A percentile compares a stretch with the other conserved stretches of the same genome.
Conservation (phyloP, 768 basidiomycete species). For the Phylloporus sp. region DNA sequence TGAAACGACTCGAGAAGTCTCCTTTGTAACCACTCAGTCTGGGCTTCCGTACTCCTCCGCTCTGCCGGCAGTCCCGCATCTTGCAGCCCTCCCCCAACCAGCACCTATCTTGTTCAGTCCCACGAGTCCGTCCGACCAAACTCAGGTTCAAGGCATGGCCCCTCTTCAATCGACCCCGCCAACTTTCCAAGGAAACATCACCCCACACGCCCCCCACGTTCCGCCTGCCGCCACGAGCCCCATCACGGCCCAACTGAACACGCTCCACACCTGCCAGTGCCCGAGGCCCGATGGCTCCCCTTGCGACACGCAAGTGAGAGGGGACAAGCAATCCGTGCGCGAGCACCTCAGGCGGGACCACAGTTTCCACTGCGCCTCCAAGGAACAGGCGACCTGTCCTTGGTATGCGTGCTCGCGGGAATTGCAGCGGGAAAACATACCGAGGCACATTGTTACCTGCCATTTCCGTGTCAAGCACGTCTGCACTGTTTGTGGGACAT, state of each 20-base stretch:
- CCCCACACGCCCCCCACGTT: neutral
- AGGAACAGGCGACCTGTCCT: constrained; percentile 5
- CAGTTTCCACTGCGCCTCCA: neutral
- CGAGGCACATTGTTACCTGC: constrained; percentile 15
- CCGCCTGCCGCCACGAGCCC: neutral
- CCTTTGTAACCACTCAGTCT: neutral
- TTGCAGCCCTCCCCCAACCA: neutral
- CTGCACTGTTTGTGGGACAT: constrained; percentile 9
- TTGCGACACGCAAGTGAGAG: constrained; percentile 6
- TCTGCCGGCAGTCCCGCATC: neutral
- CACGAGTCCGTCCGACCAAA: neutral
- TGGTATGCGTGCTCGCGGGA: constrained; percentile 14
- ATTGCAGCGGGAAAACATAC: constrained; percentile 17
- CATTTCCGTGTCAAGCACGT: constrained; percentile 12
- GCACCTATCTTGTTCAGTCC: neutral
- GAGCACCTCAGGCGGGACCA: constrained; percentile 14
- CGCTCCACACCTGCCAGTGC: constrained; percentile 3
- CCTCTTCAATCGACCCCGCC: neutral
- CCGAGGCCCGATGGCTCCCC: neutral
- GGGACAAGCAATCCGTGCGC: constrained; percentile 8
- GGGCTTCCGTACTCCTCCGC: neutral
- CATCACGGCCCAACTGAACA: neutral
- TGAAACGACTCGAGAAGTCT: neutral
- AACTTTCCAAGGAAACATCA: neutral
- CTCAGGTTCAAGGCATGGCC: neutral